A percentile compares a stretch with the other conserved stretches of the same genome.
phyloP scores from a whole-genome alignment of 257 asterid species.

The Solanum megistacrolobum region DNA sequence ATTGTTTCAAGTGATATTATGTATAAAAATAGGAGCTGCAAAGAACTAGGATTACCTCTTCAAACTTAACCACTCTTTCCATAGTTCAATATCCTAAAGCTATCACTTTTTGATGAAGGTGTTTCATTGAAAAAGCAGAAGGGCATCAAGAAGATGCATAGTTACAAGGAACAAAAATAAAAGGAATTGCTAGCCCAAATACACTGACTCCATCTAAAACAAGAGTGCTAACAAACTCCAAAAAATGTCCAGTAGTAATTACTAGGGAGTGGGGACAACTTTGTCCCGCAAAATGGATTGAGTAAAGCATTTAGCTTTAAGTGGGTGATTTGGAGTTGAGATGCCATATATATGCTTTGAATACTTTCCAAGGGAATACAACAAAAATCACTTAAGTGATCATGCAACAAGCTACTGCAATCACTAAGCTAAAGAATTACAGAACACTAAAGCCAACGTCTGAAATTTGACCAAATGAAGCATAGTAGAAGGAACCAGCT shows the following conservation, averaged over 20 bases:
- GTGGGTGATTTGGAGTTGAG: not conserved
- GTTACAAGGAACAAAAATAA: not conserved
- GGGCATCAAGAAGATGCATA: not conserved
- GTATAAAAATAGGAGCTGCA: not conserved
- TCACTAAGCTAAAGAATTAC: not conserved
- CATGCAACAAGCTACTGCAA: not conserved
- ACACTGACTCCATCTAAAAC: not conserved
- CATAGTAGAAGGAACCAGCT: not conserved
- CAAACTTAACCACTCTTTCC: not conserved
- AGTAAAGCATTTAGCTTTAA: not conserved
- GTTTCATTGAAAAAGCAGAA: not conserved
- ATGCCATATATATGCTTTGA: not conserved
- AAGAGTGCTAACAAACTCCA: not conserved
- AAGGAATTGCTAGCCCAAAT: not conserved
- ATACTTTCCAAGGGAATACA: not conserved
- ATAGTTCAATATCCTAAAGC: not conserved
- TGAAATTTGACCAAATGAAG: not conserved
- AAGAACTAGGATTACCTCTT: not conserved
- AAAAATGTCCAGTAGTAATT: not conserved
- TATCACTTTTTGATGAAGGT: not conserved
- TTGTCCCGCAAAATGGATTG: not conserved
- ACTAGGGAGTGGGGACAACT: not conserved
- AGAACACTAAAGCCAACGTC: not conserved
- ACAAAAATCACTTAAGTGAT: not conserved
- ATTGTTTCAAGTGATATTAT: not conserved